Conservation (phyloP, 2,329 filamentous ascomycete species). For the Aspergillus sp. region DNA sequence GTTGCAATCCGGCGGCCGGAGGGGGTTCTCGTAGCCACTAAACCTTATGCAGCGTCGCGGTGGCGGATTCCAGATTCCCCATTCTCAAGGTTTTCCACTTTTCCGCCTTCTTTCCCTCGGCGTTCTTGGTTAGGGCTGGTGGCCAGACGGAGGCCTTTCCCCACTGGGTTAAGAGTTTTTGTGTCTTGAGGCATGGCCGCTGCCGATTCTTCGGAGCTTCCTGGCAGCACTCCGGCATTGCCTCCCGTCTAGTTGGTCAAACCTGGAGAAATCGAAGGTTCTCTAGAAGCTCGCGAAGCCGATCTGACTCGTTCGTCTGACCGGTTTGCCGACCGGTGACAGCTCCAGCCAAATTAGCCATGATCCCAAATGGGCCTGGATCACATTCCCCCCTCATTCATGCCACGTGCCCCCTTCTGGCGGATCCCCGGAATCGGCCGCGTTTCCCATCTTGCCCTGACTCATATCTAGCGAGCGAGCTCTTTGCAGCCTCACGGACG, state of each 20-base stretch:
- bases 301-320: not conserved
- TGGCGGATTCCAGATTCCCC: not conserved
- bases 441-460: not conserved
- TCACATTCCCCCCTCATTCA: not conserved
- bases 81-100: not conserved
- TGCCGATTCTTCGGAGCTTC: not conserved
- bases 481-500: not conserved
- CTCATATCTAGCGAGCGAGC: not conserved
- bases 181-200: not conserved
- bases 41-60: not conserved
- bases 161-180: not conserved
- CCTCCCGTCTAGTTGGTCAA: not conserved
- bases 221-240: not conserved
- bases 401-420: not conserved
- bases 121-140: not conserved
- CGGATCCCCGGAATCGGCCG: not conserved
- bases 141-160: not conserved
- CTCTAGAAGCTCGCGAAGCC: not conserved
- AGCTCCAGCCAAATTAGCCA: not conserved
- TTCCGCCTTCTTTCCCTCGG: not conserved
- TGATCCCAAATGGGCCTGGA: not conserved
- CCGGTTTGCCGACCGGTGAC: not conserved
- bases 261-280: not conserved
- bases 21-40: not conserved
- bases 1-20: not conserved